Evolutionary conservation across 176 grass and related monocot species (phyloP).

Genomic region (Triticum urartu): DNA sequence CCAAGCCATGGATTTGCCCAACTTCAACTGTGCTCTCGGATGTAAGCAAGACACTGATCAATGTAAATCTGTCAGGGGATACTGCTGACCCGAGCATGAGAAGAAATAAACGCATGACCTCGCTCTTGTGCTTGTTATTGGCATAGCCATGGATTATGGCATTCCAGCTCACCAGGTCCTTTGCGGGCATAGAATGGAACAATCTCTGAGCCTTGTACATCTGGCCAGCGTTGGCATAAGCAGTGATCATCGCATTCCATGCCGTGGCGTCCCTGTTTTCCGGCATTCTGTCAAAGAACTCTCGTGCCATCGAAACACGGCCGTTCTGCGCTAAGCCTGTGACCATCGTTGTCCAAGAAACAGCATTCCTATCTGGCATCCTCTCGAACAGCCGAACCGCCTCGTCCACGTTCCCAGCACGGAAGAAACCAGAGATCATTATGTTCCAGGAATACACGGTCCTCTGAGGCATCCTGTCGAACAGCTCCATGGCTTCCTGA

Average conservation of each 20-base stretch:
- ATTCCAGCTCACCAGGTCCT: slow-evolving; percentile 57
- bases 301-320: slow-evolving; percentile 23
- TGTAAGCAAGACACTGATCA: slow-evolving; percentile 21
- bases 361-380: slow-evolving; percentile 50
- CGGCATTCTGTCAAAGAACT: slow-evolving; percentile 55
- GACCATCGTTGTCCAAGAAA: slow-evolving; percentile 71
- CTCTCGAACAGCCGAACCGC: slow-evolving; percentile 30
- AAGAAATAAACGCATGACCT: slow-evolving; percentile 11
- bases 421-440: slow-evolving; percentile 38
- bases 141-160: slow-evolving; percentile 41
- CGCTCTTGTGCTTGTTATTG: neutral
- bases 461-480: slow-evolving; percentile 33
- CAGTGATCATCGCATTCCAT: slow-evolving; percentile 53
- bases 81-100: slow-evolving; percentile 26
- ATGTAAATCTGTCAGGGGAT: slow-evolving; percentile 17
- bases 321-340: slow-evolving; percentile 61
- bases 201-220: slow-evolving; percentile 34
- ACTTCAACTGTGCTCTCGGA: slow-evolving; percentile 34
- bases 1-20: slow-evolving; percentile 53
- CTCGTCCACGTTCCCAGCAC: neutral
- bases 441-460: slow-evolving; percentile 42
- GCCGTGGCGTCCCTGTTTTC: neutral
- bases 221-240: slow-evolving; percentile 45
- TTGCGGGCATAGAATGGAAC: slow-evolving; percentile 53
- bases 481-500: slow-evolving; percentile 31